Conservation (phyloP, 495 filamentous ascomycete genomes). For the Thermothielavioides terrestris region DNA sequence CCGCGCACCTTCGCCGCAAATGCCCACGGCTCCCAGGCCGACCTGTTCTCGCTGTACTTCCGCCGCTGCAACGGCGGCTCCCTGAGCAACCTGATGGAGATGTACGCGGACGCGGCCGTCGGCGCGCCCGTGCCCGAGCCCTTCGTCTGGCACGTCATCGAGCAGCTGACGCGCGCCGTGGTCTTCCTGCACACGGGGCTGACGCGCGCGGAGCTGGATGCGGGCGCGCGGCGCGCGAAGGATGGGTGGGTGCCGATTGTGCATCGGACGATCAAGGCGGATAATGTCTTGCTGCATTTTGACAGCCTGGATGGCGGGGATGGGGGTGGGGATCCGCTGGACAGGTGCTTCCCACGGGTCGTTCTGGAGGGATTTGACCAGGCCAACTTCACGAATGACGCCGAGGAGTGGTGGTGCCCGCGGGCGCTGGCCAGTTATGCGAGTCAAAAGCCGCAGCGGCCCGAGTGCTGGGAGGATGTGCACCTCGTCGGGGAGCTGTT, state of each 20-base stretch:
- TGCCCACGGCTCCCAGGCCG: background rate
- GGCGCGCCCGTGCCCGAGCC: slow-evolving; percentile 3
- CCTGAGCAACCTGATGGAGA: slow-evolving; percentile 6
- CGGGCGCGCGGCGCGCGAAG: background rate
- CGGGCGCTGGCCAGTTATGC: background rate
- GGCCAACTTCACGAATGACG: background rate
- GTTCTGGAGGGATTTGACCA: slow-evolving; percentile 1
- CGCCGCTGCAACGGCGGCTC: slow-evolving; percentile 5
- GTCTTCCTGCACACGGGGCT: slow-evolving; percentile 3
- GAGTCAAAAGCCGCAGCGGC: background rate
- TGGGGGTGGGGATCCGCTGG: background rate
- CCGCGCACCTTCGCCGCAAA: too few relatives aligned
- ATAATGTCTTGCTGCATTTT: slow-evolving; percentile 2
- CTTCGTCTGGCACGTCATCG: slow-evolving; percentile 14
- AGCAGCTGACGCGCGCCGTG: slow-evolving; percentile 10
- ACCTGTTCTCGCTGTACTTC: slow-evolving; percentile 10
- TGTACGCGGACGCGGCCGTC: background rate
- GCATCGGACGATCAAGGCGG: background rate
- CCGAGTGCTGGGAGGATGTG: slow-evolving; percentile 1
- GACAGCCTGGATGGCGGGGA: too few relatives aligned
- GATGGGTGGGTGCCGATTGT: background rate
- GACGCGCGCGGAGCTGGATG: background rate
- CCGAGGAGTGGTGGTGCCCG: background rate
- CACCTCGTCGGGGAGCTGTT: slow-evolving; percentile 3
- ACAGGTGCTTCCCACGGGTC: slow-evolving; percentile 1